Evolutionary conservation across 2,329 filamentous ascomycete species (phyloP).

Genomic region (Penicillium decumbens): DNA sequence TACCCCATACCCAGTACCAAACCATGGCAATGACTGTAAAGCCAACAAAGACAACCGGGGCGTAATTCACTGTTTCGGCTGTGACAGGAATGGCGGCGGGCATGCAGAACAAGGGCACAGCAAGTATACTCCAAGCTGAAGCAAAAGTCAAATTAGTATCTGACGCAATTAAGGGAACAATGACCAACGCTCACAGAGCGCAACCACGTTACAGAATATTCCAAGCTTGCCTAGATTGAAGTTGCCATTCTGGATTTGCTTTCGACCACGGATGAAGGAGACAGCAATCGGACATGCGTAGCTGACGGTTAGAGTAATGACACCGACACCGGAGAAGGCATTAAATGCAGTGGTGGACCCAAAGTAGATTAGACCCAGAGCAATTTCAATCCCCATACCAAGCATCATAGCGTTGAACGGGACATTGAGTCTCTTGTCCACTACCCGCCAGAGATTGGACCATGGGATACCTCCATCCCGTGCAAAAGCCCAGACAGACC

Average conservation of each 20-base stretch:
- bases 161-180: background rate
- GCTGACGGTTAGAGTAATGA: constrained; percentile 66
- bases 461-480: constrained; percentile 52
- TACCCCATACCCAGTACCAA: too few relatives aligned
- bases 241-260: constrained; percentile 44
- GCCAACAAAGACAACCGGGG: constrained; percentile 64
- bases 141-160: background rate
- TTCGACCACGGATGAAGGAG: constrained; percentile 53
- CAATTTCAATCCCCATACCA: constrained; percentile 62
- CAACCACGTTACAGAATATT: constrained; percentile 56
- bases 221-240: constrained; percentile 57
- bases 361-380: constrained; percentile 71
- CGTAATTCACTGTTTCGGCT: constrained; percentile 62
- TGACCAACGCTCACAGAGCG: too few relatives aligned
- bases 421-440: constrained; percentile 60
- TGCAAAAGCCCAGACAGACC: constrained; percentile 15
- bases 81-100: constrained; percentile 55
- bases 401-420: constrained; percentile 64
- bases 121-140: constrained; percentile 56
- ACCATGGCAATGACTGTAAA: constrained; percentile 49
- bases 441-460: constrained; percentile 57
- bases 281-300: constrained; percentile 64
- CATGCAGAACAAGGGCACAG: constrained; percentile 62
- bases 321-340: constrained; percentile 72
- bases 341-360: constrained; percentile 69